Conservation (phyloP, 2,329 filamentous ascomycete species). For the Monilinia polystroma region DNA sequence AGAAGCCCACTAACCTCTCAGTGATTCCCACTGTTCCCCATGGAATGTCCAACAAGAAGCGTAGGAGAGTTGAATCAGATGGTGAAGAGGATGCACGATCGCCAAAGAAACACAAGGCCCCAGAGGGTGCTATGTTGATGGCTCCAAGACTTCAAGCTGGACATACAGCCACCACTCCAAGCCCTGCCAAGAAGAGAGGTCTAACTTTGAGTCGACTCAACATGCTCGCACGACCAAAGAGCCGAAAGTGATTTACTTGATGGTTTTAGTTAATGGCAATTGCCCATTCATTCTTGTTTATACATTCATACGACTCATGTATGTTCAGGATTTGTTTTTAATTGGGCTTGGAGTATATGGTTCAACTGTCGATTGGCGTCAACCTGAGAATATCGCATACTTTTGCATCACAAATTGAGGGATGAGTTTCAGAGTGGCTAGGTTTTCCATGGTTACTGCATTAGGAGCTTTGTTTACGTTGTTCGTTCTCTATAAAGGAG, state of each 20-base stretch:
- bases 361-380: constrained; percentile 6
- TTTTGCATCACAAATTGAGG: constrained; percentile 23
- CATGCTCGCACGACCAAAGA: constrained; percentile 61
- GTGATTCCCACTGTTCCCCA: constrained; percentile 50
- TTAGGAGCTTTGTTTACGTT: constrained; percentile 10
- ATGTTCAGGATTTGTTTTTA: constrained; percentile 19
- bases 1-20: constrained; percentile 13
- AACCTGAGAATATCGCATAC: constrained; percentile 14
- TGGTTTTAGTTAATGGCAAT: constrained; percentile 13
- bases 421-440: constrained; percentile 16
- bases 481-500: constrained; percentile 12
- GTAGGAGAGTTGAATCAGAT: constrained; percentile 56
- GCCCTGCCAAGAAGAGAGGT: constrained; percentile 49
- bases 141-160: constrained; percentile 35
- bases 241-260: constrained; percentile 46
- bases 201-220: constrained; percentile 60
- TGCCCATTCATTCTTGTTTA: constrained; percentile 22
- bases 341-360: constrained; percentile 22
- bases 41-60: constrained; percentile 66
- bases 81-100: constrained; percentile 57
- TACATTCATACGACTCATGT: constrained; percentile 18
- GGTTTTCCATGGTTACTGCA: constrained; percentile 7
- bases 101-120: constrained; percentile 57
- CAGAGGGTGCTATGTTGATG: constrained; percentile 37
- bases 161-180: constrained; percentile 34